Conservation (phyloP, 2,329 filamentous ascomycete genomes). For the Scedosporium boydii region DNA sequence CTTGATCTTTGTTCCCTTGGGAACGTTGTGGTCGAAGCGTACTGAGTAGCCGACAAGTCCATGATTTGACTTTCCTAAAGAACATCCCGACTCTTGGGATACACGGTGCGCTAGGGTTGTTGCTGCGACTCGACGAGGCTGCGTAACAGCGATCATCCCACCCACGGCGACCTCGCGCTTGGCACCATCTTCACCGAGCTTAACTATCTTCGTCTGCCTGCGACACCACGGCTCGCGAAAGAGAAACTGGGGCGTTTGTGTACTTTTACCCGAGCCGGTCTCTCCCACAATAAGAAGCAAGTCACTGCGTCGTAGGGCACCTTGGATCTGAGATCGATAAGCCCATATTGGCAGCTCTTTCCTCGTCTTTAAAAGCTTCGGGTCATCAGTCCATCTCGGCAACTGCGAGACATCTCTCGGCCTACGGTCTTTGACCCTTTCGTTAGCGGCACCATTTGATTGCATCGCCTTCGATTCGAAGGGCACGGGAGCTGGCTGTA, state of each 20-base stretch:
- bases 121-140: conserved; percentile 87
- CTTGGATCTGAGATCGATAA: conserved; percentile 60
- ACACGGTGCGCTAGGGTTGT: conserved; percentile 85
- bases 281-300: conserved; percentile 84
- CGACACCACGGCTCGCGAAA: conserved; percentile 71
- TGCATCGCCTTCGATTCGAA: too few relatives aligned
- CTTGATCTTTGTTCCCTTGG: conserved; percentile 78
- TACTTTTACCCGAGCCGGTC: conserved; percentile 94
- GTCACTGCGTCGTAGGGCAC: conserved; percentile 51
- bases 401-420: too few relatives aligned
- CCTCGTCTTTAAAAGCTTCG: conserved; percentile 34
- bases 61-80: conserved; percentile 32
- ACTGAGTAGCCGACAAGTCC: conserved; percentile 81
- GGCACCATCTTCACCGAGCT: conserved; percentile 19
- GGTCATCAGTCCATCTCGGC: neutral
- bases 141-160: conserved; percentile 87
- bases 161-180: conserved; percentile 45
- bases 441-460: too few relatives aligned
- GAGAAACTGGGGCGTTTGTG: conserved; percentile 89
- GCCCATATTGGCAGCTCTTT: conserved; percentile 73
- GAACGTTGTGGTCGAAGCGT: conserved; percentile 80
- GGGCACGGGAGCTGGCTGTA: too few relatives aligned
- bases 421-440: too few relatives aligned
- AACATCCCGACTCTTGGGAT: conserved; percentile 60
- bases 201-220: conserved; percentile 27